Evolutionary conservation across 2,329 filamentous ascomycete species (phyloP).

Genomic region (Xylaria sp.): DNA sequence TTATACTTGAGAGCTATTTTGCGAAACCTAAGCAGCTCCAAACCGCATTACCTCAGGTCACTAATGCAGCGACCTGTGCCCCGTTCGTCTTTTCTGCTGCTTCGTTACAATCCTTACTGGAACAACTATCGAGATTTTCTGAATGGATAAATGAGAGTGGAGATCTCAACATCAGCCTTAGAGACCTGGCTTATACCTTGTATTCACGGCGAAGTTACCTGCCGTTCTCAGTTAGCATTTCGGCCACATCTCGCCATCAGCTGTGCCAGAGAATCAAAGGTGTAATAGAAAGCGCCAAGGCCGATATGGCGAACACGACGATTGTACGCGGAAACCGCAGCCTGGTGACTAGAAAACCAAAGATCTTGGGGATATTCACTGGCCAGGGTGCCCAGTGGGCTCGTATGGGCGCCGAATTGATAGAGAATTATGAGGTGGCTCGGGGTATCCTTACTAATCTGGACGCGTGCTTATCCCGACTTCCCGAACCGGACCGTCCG

Average conservation of each 20-base stretch:
- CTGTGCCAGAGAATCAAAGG: not conserved
- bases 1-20: constrained; percentile 1
- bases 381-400: not conserved
- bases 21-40: not conserved
- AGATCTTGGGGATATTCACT: not conserved
- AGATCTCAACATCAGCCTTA: not conserved
- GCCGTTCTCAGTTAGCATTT: not conserved
- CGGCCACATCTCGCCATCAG: not conserved
- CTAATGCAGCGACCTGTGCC: too few species aligned
- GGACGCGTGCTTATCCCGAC: not conserved
- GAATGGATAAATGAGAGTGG: too few species aligned
- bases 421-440: not conserved
- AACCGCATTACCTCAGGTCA: too few species aligned
- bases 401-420: not conserved
- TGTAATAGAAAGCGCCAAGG: not conserved
- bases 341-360: too few species aligned
- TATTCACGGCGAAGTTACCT: constrained; percentile 6
- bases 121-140: too few species aligned
- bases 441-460: constrained; percentile 20
- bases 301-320: not conserved
- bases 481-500: constrained; percentile 25
- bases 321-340: too few species aligned
- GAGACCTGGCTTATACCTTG: constrained; percentile 3
- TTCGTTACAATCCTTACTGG: too few species aligned
- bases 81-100: constrained; percentile 13